Evolutionary conservation across 2,329 filamentous ascomycete species (phyloP).

Genomic region (Monilinia fructigena): DNA sequence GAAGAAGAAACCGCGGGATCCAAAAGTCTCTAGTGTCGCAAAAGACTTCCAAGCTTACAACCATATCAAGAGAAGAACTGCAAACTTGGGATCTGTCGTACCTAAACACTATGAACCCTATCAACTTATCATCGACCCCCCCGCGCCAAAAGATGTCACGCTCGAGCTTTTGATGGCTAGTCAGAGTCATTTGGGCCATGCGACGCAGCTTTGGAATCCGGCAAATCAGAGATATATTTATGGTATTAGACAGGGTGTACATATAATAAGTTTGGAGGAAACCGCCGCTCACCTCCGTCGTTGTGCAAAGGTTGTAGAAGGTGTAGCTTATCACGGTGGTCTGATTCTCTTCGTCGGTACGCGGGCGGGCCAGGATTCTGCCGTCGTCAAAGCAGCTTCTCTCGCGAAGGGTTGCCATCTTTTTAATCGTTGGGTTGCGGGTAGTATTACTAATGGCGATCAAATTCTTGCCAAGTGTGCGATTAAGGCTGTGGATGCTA

Average conservation of each 20-base stretch:
- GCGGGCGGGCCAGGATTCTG: slow-evolving; percentile 73
- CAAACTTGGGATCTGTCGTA: slow-evolving; percentile 50
- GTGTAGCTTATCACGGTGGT: slow-evolving; percentile 78
- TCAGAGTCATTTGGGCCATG: slow-evolving; percentile 87
- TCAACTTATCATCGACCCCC: slow-evolving; percentile 68
- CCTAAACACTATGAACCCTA: slow-evolving; percentile 62
- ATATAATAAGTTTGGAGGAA: slow-evolving; percentile 88
- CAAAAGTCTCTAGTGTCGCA: slow-evolving; percentile 22
- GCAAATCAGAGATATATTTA: slow-evolving; percentile 92
- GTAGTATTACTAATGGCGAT: slow-evolving; percentile 88
- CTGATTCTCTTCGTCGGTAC: slow-evolving; percentile 90
- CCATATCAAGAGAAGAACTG: slow-evolving; percentile 47
- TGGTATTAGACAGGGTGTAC: slow-evolving; percentile 81
- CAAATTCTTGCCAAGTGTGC: slow-evolving; percentile 73
- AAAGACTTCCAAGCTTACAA: slow-evolving; percentile 32
- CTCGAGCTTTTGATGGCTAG: slow-evolving; percentile 87
- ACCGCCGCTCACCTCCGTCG: slow-evolving; percentile 89
- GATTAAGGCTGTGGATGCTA: slow-evolving; percentile 73
- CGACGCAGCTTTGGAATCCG: slow-evolving; percentile 90
- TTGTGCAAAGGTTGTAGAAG: slow-evolving; percentile 87
- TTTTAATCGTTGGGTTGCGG: slow-evolving; percentile 90
- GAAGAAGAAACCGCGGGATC: not conserved
- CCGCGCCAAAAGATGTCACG: slow-evolving; percentile 74
- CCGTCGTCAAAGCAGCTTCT: slow-evolving; percentile 77
- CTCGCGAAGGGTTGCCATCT: slow-evolving; percentile 79